phyloP scores from a whole-genome alignment of 2,329 filamentous ascomycete genomes.

The Scytalidium sp. region DNA sequence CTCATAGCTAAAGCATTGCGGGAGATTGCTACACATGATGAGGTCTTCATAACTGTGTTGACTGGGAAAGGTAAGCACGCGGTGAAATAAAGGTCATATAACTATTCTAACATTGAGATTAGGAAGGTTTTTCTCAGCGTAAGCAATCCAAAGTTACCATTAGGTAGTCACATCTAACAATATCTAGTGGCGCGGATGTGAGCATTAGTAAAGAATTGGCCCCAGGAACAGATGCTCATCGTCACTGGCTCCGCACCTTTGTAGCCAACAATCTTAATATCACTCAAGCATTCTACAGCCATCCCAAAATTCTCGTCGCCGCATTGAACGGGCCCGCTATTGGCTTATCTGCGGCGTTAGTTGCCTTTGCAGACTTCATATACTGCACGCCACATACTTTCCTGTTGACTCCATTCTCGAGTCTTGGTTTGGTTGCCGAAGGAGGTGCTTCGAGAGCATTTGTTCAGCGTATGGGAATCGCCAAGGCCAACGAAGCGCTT shows the following conservation, averaged over 20 bases:
- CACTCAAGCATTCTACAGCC: conserved; percentile 85
- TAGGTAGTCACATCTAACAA: conserved; percentile 7
- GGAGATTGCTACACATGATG: conserved; percentile 73
- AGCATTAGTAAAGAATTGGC: conserved; percentile 46
- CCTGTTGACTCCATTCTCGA: conserved; percentile 87
- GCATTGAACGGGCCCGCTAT: conserved; percentile 91
- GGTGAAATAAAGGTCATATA: too few relatives aligned
- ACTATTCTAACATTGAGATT: conserved; percentile 4
- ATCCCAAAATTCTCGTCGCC: conserved; percentile 89
- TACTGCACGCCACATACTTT: conserved; percentile 81
- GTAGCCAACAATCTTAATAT: conserved; percentile 85
- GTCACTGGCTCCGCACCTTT: conserved; percentile 66
- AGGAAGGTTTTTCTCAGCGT: conserved; percentile 81
- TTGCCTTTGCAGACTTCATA: conserved; percentile 86
- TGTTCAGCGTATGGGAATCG: conserved; percentile 74
- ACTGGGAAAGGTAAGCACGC: conserved; percentile 65
- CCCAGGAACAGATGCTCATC: conserved; percentile 36
- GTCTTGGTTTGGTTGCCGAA: conserved; percentile 85
- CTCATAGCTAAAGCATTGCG: conserved; percentile 69
- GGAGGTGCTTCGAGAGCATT: conserved; percentile 78
- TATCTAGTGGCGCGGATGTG: conserved; percentile 73
- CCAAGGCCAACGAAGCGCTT: conserved; percentile 86
- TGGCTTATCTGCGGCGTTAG: conserved; percentile 80
- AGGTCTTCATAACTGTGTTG: conserved; percentile 81
- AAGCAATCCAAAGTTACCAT: conserved; percentile 28